These are phyloP conservation scores for Dacryopinax primogenitus DNA, from an alignment of 768 basidiomycete species.

Conservation along the genomic window DNA sequence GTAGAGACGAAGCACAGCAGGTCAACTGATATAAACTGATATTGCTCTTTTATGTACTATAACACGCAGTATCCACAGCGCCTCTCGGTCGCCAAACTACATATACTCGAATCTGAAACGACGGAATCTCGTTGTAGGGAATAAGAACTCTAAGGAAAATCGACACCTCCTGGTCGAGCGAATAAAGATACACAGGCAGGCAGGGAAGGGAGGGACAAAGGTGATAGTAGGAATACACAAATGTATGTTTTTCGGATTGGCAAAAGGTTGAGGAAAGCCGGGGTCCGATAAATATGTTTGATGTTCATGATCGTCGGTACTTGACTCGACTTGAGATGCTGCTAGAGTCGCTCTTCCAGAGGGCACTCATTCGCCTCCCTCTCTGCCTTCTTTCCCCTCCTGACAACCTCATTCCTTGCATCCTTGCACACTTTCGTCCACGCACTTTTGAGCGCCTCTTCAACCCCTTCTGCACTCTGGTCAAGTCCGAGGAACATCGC, in stretches of 20 bases:
- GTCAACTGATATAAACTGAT: too few relatives aligned
- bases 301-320: not conserved
- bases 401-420: not conserved
- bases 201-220: not conserved
- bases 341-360: not conserved
- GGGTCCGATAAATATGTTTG: conserved; percentile 5
- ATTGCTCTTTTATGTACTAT: too few relatives aligned
- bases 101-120: too few relatives aligned
- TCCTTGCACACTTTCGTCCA: not conserved
- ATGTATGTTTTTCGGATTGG: too few relatives aligned
- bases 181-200: not conserved
- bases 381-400: not conserved
- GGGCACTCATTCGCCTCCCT: not conserved
- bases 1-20: too few relatives aligned
- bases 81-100: too few relatives aligned
- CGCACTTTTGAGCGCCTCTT: not conserved
- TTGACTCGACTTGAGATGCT: not conserved
- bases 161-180: too few relatives aligned
- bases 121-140: too few relatives aligned
- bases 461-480: not conserved
- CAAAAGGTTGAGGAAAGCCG: not conserved
- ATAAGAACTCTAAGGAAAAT: too few relatives aligned
- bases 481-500: conserved; percentile 1
- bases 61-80: too few relatives aligned
- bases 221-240: not conserved